phyloP scores from a whole-genome alignment of 192 early-diverging fungal genomes.

The Backusella circina region DNA sequence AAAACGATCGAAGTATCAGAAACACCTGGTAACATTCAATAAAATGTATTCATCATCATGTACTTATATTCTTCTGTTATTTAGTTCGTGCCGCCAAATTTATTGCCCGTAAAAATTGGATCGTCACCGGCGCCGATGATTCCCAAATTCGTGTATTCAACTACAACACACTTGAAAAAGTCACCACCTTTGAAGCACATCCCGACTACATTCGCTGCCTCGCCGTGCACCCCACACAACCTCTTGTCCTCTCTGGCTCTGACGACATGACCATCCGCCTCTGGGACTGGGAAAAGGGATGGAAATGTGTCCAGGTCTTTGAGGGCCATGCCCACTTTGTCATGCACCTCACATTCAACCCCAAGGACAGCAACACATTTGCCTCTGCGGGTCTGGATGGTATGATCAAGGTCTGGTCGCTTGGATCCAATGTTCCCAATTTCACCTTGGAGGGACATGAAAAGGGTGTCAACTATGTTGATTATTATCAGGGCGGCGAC shows the following conservation, averaged over 20 bases:
- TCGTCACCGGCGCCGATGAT: constrained; percentile 95
- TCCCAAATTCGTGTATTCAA: constrained; percentile 98
- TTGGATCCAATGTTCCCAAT: constrained; percentile 90
- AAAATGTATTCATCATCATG: no score
- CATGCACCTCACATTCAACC: constrained; percentile 96
- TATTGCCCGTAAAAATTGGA: constrained; percentile 95
- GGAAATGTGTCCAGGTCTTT: constrained; percentile 93
- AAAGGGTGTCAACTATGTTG: constrained; percentile 97
- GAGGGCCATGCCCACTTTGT: constrained; percentile 98
- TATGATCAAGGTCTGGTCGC: constrained; percentile 96
- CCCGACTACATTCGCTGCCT: constrained; percentile 95
- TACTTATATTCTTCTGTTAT: no score
- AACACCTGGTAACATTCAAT: constrained; percentile 64
- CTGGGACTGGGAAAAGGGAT: constrained; percentile 99
- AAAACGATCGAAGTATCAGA: constrained; percentile 98
- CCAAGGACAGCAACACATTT: constrained; percentile 99
- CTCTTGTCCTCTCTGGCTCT: constrained; percentile 88
- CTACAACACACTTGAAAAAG: constrained; percentile 99
- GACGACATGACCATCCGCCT: constrained; percentile 98
- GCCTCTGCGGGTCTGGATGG: constrained; percentile 95
- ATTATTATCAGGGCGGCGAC: constrained; percentile 97
- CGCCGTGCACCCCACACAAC: constrained; percentile 95
- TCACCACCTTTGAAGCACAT: constrained; percentile 94
- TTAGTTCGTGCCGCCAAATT: constrained; percentile 97
- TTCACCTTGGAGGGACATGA: constrained; percentile 96